A percentile compares a stretch with the other conserved stretches of the same genome.
Conservation (phyloP, 352 stramenopile species). For the Phytophthora europaea region DNA sequence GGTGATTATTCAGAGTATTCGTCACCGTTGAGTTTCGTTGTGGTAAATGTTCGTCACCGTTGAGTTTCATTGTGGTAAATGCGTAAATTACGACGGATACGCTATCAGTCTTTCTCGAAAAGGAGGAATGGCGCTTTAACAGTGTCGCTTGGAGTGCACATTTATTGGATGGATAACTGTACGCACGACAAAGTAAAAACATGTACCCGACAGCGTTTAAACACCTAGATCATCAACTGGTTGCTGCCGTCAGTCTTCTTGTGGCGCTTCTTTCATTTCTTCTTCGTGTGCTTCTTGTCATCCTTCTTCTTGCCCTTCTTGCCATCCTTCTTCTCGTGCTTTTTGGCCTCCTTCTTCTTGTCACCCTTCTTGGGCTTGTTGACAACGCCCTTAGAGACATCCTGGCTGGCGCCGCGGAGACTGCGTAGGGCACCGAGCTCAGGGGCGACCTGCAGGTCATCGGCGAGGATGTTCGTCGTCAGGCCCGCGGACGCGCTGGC, state of each 20-base stretch:
- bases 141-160: no score
- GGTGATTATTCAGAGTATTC: no score
- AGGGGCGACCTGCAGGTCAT: constrained; percentile 9
- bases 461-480: constrained; percentile 11
- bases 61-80: no score
- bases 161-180: no score
- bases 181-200: no score
- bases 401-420: constrained; percentile 14
- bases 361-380: constrained; percentile 5
- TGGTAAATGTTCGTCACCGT: no score
- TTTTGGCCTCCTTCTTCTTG: neutral
- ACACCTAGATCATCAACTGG: neutral
- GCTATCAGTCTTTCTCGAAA: no score
- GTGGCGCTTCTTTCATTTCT: neutral
- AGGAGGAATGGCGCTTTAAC: no score
- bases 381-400: constrained; percentile 5
- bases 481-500: constrained; percentile 5
- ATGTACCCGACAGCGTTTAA: neutral
- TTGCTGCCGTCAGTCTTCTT: neutral
- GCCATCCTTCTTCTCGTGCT: constrained; percentile 2
- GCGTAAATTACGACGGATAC: no score
- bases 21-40: no score
- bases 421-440: constrained; percentile 10
- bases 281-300: constrained; percentile 1
- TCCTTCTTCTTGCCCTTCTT: constrained; percentile 1